Percentiles rank a stretch among this genome's conserved stretches.
These are phyloP conservation scores for Rhodotorula sp. DNA, from an alignment of 1,284 basidiomycete genomes.

Conservation along the genomic window DNA sequence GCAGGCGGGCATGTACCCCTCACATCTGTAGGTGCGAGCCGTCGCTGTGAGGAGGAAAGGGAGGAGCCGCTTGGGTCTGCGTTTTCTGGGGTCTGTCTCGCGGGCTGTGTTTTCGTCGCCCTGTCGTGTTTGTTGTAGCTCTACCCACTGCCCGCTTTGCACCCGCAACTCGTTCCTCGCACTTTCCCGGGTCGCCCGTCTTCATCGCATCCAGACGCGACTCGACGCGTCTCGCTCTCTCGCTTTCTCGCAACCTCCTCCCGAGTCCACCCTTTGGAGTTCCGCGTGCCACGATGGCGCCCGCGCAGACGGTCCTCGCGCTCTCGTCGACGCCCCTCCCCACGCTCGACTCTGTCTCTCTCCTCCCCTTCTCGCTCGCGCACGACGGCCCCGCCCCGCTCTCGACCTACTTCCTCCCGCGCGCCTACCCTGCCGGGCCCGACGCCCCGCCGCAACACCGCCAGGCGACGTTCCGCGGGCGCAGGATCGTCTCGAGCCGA, in stretches of 20 bases:
- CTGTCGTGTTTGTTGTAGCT: background rate
- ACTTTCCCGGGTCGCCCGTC: background rate
- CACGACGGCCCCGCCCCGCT: constrained; percentile 70
- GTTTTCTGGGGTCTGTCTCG: background rate
- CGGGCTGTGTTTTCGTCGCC: no score
- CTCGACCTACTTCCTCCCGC: constrained; percentile 64
- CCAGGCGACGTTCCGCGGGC: constrained; percentile 67
- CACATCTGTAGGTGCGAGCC: no score
- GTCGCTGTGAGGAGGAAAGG: background rate
- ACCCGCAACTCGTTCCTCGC: background rate
- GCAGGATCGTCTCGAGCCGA: constrained; percentile 65
- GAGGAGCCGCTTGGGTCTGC: background rate
- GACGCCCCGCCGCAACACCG: constrained; percentile 48
- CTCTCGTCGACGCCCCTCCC: constrained; percentile 2
- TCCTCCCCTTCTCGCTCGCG: constrained; percentile 76
- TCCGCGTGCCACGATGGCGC: background rate
- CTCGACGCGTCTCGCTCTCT: background rate
- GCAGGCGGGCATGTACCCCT: no score
- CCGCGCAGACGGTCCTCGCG: constrained; percentile 18
- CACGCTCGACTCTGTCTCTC: constrained; percentile 56
- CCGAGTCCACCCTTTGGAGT: background rate
- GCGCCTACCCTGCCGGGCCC: constrained; percentile 46
- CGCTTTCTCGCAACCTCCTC: background rate
- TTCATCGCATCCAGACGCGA: background rate
- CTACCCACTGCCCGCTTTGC: background rate